Evolutionary conservation across 257 asterid genomes (phyloP), one percentile per base, ranked within the genome.

Genomic region (Plectranthus barbatus): DNA sequence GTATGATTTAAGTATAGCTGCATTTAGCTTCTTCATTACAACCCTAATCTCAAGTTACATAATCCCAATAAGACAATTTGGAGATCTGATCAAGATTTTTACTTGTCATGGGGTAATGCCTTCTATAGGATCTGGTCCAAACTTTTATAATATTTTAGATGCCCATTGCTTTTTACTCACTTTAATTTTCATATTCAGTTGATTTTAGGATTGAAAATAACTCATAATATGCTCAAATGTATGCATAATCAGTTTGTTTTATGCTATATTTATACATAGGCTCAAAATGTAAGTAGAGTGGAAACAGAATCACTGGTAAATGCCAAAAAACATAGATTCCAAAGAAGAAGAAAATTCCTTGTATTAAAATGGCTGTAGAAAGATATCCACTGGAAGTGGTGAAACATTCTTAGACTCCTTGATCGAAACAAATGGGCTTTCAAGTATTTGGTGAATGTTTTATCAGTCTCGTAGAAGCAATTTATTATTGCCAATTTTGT

Each of bases 61-160:
- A 14, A 41, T 49, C 52, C 14, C 4, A 14, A 40, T 51, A 57
- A 20, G 10, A 13, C 56, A 63, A 56, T 45, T 39, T 36, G 56
- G 39, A 52, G 12, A 15, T 68, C 13, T 17, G 40, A 45, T 41
- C n/a, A 12, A 29, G 59, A 5, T 42, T 40, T 41, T 18, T 11
- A 31, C 44, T 57, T 31, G 39, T 21, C 11, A 18, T 9, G 21
- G 31, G 47, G 26, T 13, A 13, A 34, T 49, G 29, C 1, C 31
- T 6, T 48, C 60, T 11, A 5, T 67, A 64, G 56, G 73, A 61
- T 50, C 47, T 62, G 34, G 53, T 12, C 39, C 37, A 14, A 23
- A 53, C 44, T 23, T 19, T 47, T 20, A 8, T 50, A 31, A 26
- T 48, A 21, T n/a, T 51, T 49, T 63, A 49, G 49, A 36, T 9